These are phyloP conservation scores for Ceratobasidium sp. DNA, from an alignment of 1,284 basidiomycete genomes.

Conservation along the genomic window DNA sequence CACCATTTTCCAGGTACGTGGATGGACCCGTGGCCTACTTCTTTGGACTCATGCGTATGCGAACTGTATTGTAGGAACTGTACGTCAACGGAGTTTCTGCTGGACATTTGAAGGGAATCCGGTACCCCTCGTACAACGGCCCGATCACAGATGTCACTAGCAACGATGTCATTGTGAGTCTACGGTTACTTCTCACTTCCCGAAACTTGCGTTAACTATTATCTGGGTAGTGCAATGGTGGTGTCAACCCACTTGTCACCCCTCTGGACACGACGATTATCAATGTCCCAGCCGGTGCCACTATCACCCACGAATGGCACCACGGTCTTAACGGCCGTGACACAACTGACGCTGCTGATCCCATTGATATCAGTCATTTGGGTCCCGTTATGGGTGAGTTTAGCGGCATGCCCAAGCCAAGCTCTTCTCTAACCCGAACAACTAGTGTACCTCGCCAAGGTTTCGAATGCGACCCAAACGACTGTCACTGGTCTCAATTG, in stretches of 20 bases:
- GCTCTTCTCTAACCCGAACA: neutral
- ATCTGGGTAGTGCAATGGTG: conserved; percentile 46
- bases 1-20: conserved; percentile 47
- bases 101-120: conserved; percentile 24
- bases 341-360: conserved; percentile 44
- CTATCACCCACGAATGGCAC: conserved; percentile 45
- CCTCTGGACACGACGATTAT: conserved; percentile 45
- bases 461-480: conserved; percentile 61
- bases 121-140: conserved; percentile 41
- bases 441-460: conserved; percentile 61
- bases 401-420: too few species aligned
- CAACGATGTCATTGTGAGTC: conserved; percentile 44
- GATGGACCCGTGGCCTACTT: neutral
- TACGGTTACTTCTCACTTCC: neutral
- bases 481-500: conserved; percentile 59
- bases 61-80: conserved; percentile 17
- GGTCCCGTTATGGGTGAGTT: conserved; percentile 35
- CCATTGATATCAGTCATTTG: conserved; percentile 42
- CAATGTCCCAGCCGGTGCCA: conserved; percentile 46
- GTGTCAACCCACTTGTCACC: conserved; percentile 46
- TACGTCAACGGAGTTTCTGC: conserved; percentile 36
- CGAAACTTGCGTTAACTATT: neutral
- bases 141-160: conserved; percentile 47
- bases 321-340: conserved; percentile 39
- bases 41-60: neutral